A percentile compares a stretch with the other conserved stretches of the same genome.
Conservation (phyloP, 768 basidiomycete species). For the Cystobasidium tubakii region DNA sequence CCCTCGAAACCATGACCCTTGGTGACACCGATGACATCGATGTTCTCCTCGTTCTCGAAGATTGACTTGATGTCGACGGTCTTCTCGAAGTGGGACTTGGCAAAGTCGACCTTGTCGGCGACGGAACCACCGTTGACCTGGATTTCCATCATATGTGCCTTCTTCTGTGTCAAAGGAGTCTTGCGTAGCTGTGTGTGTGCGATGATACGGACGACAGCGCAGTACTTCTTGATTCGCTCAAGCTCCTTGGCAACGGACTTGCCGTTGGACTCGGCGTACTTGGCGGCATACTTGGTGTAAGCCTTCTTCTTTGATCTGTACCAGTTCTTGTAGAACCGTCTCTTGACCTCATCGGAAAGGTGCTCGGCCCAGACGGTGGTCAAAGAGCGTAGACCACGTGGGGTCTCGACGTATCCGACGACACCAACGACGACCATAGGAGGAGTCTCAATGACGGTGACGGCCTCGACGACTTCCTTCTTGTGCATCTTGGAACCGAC, state of each 20-base stretch:
- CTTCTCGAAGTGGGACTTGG: conserved; percentile 92
- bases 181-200: conserved; percentile 98
- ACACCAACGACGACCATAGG: conserved; percentile 95
- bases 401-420: conserved; percentile 99
- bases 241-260: conserved; percentile 90
- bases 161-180: conserved; percentile 97
- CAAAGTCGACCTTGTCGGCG: conserved; percentile 95
- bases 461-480: conserved; percentile 97
- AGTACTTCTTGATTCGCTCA: conserved; percentile 99
- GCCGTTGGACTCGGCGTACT: conserved; percentile 89
- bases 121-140: conserved; percentile 92
- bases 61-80: conserved; percentile 73
- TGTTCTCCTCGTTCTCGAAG: conserved; percentile 92
- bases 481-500: conserved; percentile 99
- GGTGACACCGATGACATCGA: conserved; percentile 91
- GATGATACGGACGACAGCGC: conserved; percentile 98
- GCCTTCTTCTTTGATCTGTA: conserved; percentile 99
- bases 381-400: conserved; percentile 94
- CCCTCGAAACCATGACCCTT: conserved; percentile 99
- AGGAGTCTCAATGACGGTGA: conserved; percentile 90
- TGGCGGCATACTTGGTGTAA: conserved; percentile 99
- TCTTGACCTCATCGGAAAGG: conserved; percentile 93
- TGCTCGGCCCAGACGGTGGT: conserved; percentile 97
- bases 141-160: conserved; percentile 99
- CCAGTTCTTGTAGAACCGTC: conserved; percentile 83